phyloP scores from a whole-genome alignment of 345 rosid genomes.

The Brassica cretica region DNA sequence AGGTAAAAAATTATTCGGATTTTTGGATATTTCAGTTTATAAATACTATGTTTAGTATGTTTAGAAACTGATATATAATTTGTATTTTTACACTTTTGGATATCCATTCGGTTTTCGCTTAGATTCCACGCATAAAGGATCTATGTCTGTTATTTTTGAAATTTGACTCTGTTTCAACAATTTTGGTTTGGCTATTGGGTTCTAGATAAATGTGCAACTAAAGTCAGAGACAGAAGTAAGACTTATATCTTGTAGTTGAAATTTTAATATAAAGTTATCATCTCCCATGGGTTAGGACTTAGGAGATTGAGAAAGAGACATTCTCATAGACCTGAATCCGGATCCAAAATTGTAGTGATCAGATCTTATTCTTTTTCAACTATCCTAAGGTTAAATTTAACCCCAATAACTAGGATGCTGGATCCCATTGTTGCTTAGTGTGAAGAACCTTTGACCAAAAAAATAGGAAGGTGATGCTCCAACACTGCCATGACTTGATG shows the following conservation, averaged over 20 bases:
- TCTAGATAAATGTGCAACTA: neutral
- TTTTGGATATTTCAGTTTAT: neutral
- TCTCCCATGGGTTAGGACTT: conserved; percentile 35
- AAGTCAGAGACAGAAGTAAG: neutral
- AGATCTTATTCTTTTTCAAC: conserved; percentile 17
- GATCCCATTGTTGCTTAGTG: conserved; percentile 26
- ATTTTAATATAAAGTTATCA: neutral
- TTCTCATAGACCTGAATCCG: conserved; percentile 25
- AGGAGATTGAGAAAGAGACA: conserved; percentile 31
- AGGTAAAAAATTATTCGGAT: neutral
- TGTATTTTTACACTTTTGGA: neutral
- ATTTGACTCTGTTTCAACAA: neutral
- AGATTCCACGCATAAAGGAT: neutral
- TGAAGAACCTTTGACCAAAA: conserved; percentile 46
- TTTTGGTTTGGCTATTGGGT: neutral
- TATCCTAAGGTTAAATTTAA: neutral
- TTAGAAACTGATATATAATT: neutral
- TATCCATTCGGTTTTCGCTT: neutral
- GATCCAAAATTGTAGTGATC: conserved; percentile 18
- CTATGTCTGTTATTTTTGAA: neutral
- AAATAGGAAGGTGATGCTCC: conserved; percentile 83
- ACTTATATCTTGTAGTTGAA: neutral
- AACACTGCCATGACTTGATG: conserved; percentile 63
- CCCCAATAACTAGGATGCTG: conserved; percentile 3
- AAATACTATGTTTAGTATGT: neutral